Evolutionary conservation across 129 eudicot species (phyloP).

Genomic region (Pulicaria dysenterica): DNA sequence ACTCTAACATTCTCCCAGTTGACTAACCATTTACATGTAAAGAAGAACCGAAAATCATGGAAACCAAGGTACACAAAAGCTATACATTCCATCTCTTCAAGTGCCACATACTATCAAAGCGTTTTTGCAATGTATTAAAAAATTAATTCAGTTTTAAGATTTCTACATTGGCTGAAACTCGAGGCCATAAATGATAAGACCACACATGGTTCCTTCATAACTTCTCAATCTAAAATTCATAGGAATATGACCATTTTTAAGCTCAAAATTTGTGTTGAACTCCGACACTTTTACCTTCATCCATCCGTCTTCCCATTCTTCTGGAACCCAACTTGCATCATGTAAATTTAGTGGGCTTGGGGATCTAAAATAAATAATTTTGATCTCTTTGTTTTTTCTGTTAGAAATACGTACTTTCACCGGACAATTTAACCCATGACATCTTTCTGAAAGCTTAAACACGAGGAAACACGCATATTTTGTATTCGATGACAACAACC

Average conservation of each 20-base stretch:
- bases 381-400: not conserved
- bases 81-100: too few species aligned
- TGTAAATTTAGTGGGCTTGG: not conserved
- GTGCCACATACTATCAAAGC: too few species aligned
- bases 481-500: not conserved
- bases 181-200: not conserved
- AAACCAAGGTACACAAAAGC: too few species aligned
- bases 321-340: not conserved
- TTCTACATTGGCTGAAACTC: not conserved
- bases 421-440: constrained; percentile 11
- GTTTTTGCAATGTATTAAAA: too few species aligned
- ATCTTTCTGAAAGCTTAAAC: constrained; percentile 16
- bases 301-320: constrained; percentile 16
- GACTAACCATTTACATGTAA: too few species aligned
- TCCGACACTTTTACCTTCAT: constrained; percentile 19
- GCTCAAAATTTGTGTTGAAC: not conserved
- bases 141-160: too few species aligned
- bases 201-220: constrained; percentile 22
- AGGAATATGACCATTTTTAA: not conserved
- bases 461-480: not conserved
- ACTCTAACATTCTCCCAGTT: too few species aligned
- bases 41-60: too few species aligned
- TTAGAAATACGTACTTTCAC: not conserved
- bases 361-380: constrained; percentile 4
- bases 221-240: not conserved